Evolutionary conservation across 2,329 filamentous ascomycete genomes (phyloP).

Genomic region (Aspergillus pseudotamarii): DNA sequence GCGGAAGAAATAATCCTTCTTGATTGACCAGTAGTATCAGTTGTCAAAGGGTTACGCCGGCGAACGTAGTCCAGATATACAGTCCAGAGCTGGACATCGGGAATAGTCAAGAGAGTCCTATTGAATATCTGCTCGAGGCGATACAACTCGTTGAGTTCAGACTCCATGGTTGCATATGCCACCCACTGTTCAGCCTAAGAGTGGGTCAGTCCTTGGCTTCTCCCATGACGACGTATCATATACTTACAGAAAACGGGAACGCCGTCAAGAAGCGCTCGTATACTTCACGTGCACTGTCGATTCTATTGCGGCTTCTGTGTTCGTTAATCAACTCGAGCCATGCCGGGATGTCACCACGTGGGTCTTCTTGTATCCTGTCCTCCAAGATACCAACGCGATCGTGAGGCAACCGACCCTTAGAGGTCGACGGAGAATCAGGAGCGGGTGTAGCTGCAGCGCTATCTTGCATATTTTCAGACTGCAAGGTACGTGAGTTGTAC

Average conservation of each 20-base stretch:
- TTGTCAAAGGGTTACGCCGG: conserved; percentile 81
- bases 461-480: conserved; percentile 35
- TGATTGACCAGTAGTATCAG: conserved; percentile 74
- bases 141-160: conserved; percentile 79
- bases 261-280: conserved; percentile 86
- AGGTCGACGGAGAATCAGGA: conserved; percentile 48
- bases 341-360: conserved; percentile 86
- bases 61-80: conserved; percentile 95
- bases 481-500: conserved; percentile 39
- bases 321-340: conserved; percentile 88
- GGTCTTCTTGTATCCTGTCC: conserved; percentile 88
- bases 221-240: neutral
- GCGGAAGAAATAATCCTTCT: conserved; percentile 79
- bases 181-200: conserved; percentile 87
- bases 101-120: conserved; percentile 74
- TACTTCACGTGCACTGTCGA: conserved; percentile 76
- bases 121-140: conserved; percentile 83
- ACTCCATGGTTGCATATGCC: conserved; percentile 84
- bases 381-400: conserved; percentile 81
- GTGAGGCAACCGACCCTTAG: conserved; percentile 64
- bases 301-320: conserved; percentile 76
- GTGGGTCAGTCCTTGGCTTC: conserved; percentile 35
- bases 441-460: conserved; percentile 42
- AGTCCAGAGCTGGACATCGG: conserved; percentile 86
- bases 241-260: conserved; percentile 87